phyloP scores from a whole-genome alignment of 345 rosid genomes.

The Camelina hispida region DNA sequence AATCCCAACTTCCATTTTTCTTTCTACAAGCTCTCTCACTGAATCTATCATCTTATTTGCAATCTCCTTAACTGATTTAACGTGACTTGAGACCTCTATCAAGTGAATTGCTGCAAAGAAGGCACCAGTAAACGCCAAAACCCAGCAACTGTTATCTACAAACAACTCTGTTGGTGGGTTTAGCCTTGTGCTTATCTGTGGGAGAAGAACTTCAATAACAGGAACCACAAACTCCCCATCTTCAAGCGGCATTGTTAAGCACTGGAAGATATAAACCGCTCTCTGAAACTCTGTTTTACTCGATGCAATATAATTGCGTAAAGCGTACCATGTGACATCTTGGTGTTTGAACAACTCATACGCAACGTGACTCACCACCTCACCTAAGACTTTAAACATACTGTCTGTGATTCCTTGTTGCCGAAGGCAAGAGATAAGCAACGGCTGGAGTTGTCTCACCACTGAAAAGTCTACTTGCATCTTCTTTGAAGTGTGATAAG shows the following conservation, averaged over 20 bases:
- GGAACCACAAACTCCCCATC: not conserved
- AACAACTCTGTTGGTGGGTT: not conserved
- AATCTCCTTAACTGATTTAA: not conserved
- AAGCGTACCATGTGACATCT: not conserved
- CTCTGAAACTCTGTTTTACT: not conserved
- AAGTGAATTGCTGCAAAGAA: not conserved
- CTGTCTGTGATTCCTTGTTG: not conserved
- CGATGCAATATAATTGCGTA: not conserved
- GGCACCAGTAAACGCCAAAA: constrained; percentile 17
- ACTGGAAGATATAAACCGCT: constrained; percentile 14
- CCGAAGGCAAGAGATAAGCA: constrained; percentile 18
- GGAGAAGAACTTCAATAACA: not conserved
- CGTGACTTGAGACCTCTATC: not conserved
- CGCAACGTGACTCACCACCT: not conserved
- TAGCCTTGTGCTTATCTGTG: not conserved
- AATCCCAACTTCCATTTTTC: constrained; percentile 14
- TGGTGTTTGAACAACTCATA: not conserved
- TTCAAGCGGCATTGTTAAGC: constrained; percentile 3
- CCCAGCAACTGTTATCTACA: not conserved
- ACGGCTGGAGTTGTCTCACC: not conserved
- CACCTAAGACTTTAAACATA: constrained; percentile 4
- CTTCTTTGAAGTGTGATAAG: not conserved
- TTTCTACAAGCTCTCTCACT: constrained; percentile 21
- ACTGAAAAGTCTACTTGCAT: not conserved
- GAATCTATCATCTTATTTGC: not conserved